Evolutionary conservation across 2,329 filamentous ascomycete genomes (phyloP), one percentile per base, ranked within the genome.

Genomic region (Penicillium sp.): DNA sequence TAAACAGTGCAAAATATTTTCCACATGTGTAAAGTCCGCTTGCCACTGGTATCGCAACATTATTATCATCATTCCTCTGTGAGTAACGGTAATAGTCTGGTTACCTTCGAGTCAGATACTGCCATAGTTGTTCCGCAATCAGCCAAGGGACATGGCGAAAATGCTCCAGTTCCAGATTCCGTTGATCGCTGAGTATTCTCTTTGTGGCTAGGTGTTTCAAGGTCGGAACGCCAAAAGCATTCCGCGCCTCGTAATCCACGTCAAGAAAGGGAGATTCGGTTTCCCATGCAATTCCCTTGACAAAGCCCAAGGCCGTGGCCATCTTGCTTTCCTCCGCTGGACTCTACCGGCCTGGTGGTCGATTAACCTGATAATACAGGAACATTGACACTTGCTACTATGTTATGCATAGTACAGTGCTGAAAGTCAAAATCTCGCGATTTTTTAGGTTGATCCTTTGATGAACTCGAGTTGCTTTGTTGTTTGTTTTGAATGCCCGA

Each of bases 1-100:
- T 77, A 77, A 18, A 60, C 64, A 4, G 62, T 68, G 16, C 69
- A 68, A 52, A 76, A 67, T n/a, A 76, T 63, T 42, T 73, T 76
- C 76, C 76, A 78, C 62, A 74, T 71, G 52, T 75, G 65, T 26
- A 76, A 61, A 21, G 72, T 78, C 58, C 68, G 63, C 40, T 68
- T 71, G 16, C 64, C 61, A 58, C 72, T 75, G 48, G n/a, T 33
- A 43, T 52, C 9, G 23, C 23, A 11, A 56, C 46, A 18, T 49
- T 33, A 63, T 38, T 51, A 33, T 51, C 30, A 35, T 35, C 16
- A 35, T 35, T 3, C 8, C 11, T 35, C 30, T 35, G 12, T 30
- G 30, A 20, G 23, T 12, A 38, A 51, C 18, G 60, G 23, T 18
- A 47, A 5, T 26, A 12, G 16, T 23, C 30, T 28, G 30, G 52